Conservation (phyloP, 1,284 basidiomycete genomes). For the Naganishia liquefaciens region DNA sequence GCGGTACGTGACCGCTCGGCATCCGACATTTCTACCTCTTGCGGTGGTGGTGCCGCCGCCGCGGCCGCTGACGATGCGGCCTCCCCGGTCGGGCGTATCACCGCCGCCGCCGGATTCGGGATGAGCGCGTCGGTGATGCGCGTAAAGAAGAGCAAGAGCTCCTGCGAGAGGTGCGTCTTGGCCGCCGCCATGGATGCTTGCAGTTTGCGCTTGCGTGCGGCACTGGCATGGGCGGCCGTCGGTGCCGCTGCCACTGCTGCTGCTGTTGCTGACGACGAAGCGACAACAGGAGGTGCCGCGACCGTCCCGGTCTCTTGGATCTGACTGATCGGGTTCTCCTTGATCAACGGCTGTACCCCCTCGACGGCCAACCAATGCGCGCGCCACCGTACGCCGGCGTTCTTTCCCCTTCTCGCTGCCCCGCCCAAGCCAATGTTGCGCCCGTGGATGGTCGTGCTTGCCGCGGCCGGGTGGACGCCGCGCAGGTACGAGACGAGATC, state of each 20-base stretch:
- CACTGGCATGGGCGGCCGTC: conserved; percentile 1
- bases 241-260: not conserved
- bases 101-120: conserved; percentile 57
- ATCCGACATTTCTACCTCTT: conserved; percentile 39
- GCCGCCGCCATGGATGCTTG: conserved; percentile 19
- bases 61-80: conserved; percentile 1
- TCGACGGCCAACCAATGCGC: conserved; percentile 99
- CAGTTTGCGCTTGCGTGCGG: conserved; percentile 11
- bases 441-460: conserved; percentile 13
- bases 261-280: not conserved
- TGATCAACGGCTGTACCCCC: conserved; percentile 93
- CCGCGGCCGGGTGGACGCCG: conserved; percentile 51
- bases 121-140: conserved; percentile 83
- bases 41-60: conserved; percentile 27
- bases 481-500: conserved; percentile 88
- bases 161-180: conserved; percentile 67
- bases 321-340: conserved; percentile 81
- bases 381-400: conserved; percentile 52
- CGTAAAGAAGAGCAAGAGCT: conserved; percentile 93
- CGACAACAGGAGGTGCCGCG: too few relatives aligned
- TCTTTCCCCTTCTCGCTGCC: conserved; percentile 9
- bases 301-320: conserved; percentile 11
- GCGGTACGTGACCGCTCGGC: conserved; percentile 69
- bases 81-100: conserved; percentile 51
- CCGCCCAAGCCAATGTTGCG: conserved; percentile 11